Evolutionary conservation across 163 green algal genomes (phyloP).

Genomic region (Volvox carteri): DNA sequence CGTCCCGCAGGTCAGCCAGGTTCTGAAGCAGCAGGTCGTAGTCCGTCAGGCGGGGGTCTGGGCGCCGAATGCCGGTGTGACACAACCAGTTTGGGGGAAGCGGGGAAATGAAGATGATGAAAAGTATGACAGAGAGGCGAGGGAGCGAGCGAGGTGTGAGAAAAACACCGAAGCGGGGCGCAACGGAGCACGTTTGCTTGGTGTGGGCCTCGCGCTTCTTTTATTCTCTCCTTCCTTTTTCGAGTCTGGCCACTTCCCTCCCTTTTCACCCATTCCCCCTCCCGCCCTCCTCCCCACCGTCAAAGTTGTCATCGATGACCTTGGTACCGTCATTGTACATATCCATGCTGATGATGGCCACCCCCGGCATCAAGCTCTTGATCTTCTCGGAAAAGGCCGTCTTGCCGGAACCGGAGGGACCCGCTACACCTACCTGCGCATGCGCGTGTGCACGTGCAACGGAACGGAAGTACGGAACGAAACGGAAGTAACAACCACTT

Average conservation of each 20-base stretch:
- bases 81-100: too few relatives aligned
- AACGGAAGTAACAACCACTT: too few relatives aligned
- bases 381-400: constrained; percentile 97
- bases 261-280: not conserved
- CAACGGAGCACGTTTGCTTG: too few relatives aligned
- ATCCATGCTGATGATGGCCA: constrained; percentile 95
- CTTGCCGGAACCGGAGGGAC: constrained; percentile 95
- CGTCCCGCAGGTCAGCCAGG: constrained; percentile 85
- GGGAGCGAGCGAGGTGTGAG: too few relatives aligned
- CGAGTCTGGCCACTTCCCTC: not conserved
- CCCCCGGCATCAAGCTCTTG: constrained; percentile 89
- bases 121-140: too few relatives aligned
- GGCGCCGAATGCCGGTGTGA: not conserved
- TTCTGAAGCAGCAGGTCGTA: constrained; percentile 95
- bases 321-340: constrained; percentile 98
- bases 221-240: not conserved
- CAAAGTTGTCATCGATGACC: constrained; percentile 96
- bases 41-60: constrained; percentile 96
- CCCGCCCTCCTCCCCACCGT: constrained; percentile 74
- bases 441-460: too few relatives aligned
- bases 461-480: too few relatives aligned
- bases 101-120: too few relatives aligned
- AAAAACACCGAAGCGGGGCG: too few relatives aligned
- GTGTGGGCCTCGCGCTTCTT: too few relatives aligned
- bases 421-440: constrained; percentile 87